Evolutionary conservation across 495 filamentous ascomycete genomes (phyloP).

Genomic region (Hyaloscypha hepaticicola): DNA sequence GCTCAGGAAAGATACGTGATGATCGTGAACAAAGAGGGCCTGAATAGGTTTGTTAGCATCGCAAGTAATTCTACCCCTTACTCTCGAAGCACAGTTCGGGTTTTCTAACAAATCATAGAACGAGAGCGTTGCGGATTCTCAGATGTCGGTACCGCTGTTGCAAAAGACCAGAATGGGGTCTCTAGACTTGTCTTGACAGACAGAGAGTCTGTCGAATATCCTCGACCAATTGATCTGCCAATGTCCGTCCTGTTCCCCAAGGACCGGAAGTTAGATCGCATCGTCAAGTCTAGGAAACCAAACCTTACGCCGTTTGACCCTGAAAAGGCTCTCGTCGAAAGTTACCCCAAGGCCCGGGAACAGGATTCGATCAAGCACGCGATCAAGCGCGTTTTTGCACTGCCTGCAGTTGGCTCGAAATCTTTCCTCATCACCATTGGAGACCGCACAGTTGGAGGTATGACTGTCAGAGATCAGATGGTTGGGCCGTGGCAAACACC

Average conservation of each 20-base stretch:
- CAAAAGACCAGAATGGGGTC: slow-evolving; percentile 58
- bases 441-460: slow-evolving; percentile 86
- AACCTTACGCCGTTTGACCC: slow-evolving; percentile 71
- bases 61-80: slow-evolving; percentile 44
- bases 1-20: slow-evolving; percentile 95
- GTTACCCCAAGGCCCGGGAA: slow-evolving; percentile 51
- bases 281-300: slow-evolving; percentile 71
- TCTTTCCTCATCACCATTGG: slow-evolving; percentile 96
- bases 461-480: slow-evolving; percentile 90
- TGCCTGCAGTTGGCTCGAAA: slow-evolving; percentile 92
- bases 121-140: slow-evolving; percentile 94
- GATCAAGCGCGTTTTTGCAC: slow-evolving; percentile 72
- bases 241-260: slow-evolving; percentile 93
- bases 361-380: slow-evolving; percentile 72
- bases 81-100: no score
- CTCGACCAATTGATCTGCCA: slow-evolving; percentile 83
- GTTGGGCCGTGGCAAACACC: slow-evolving; percentile 97
- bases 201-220: slow-evolving; percentile 71
- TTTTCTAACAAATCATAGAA: slow-evolving; percentile 28
- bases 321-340: slow-evolving; percentile 35
- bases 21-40: slow-evolving; percentile 70
- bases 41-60: slow-evolving; percentile 83
- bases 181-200: slow-evolving; percentile 79
- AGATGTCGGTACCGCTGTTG: slow-evolving; percentile 77
- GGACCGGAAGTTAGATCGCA: slow-evolving; percentile 76